Evolutionary conservation across 306 rosid species (phyloP).

Genomic region (Rosa rugosa): DNA sequence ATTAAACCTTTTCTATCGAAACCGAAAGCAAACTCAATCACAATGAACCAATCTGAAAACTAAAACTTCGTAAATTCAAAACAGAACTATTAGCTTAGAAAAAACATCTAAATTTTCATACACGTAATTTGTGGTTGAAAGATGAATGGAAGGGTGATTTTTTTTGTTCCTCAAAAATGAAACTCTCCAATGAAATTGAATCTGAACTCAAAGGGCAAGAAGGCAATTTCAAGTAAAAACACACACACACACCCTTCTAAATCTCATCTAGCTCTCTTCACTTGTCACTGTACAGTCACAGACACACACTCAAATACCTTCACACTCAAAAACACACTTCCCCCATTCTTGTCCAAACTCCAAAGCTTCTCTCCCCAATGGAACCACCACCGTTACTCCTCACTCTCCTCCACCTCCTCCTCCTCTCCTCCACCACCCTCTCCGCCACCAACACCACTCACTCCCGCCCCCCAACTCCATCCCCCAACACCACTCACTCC

Average conservation of each 20-base stretch:
- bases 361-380: constrained; percentile 23
- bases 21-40: too few species aligned
- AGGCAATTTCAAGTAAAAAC: neutral
- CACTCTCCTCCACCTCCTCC: constrained; percentile 19
- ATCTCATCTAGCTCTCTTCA: neutral
- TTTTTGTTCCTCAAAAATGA: neutral
- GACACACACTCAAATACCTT: neutral
- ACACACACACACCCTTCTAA: neutral
- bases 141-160: neutral
- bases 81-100: neutral
- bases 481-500: constrained; percentile 15
- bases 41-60: too few species aligned
- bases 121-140: neutral
- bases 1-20: too few species aligned
- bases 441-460: constrained; percentile 12
- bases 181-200: neutral
- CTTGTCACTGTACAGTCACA: neutral
- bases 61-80: neutral
- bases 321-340: neutral
- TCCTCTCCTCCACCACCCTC: constrained; percentile 20
- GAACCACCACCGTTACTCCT: constrained; percentile 20
- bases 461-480: neutral
- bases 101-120: neutral
- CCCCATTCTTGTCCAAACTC: neutral
- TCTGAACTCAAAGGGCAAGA: neutral